These are phyloP conservation scores for Tolypocladium guangdongense DNA, from an alignment of 2,329 filamentous ascomycete species.

Conservation along the genomic window DNA sequence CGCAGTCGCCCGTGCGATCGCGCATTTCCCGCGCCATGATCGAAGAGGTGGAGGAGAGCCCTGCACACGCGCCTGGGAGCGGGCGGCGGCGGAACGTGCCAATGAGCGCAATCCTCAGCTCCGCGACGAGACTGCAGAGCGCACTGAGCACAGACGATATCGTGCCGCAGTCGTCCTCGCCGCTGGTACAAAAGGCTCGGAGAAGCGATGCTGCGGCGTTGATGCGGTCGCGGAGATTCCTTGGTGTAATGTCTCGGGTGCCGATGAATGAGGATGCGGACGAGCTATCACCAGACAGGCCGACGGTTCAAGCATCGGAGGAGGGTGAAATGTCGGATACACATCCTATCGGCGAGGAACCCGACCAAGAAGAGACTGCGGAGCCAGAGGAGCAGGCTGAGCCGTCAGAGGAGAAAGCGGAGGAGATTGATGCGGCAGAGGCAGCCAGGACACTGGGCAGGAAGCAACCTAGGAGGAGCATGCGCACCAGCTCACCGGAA, in stretches of 20 bases:
- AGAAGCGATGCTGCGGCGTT: slow-evolving; percentile 21
- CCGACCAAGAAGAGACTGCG: slow-evolving; percentile 7
- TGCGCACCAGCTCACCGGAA: slow-evolving; percentile 28
- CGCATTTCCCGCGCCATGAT: slow-evolving; percentile 6
- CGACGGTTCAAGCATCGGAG: slow-evolving; percentile 4
- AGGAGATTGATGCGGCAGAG: slow-evolving; percentile 32
- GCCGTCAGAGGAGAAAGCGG: slow-evolving; percentile 22
- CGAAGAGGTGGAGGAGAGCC: slow-evolving; percentile 31
- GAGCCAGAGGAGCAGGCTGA: slow-evolving; percentile 7
- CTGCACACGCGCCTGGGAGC: slow-evolving; percentile 43
- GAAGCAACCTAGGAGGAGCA: slow-evolving; percentile 30
- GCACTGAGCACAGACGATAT: slow-evolving; percentile 21
- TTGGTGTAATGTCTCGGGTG: background rate
- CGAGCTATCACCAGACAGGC: slow-evolving; percentile 22
- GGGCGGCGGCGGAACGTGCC: slow-evolving; percentile 34
- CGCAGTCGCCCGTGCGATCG: slow-evolving; percentile 3
- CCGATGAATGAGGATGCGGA: slow-evolving; percentile 13
- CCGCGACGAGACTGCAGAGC: slow-evolving; percentile 31
- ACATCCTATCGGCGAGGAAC: slow-evolving; percentile 2
- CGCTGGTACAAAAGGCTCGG: slow-evolving; percentile 30
- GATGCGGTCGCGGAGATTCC: slow-evolving; percentile 16
- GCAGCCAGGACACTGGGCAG: slow-evolving; percentile 29
- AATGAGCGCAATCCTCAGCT: slow-evolving; percentile 23
- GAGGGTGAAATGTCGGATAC: background rate
- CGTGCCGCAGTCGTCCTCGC: slow-evolving; percentile 26